Evolutionary conservation across 495 filamentous ascomycete genomes (phyloP), one percentile per base, ranked within the genome.

Genomic region (Xylaria nigripes): DNA sequence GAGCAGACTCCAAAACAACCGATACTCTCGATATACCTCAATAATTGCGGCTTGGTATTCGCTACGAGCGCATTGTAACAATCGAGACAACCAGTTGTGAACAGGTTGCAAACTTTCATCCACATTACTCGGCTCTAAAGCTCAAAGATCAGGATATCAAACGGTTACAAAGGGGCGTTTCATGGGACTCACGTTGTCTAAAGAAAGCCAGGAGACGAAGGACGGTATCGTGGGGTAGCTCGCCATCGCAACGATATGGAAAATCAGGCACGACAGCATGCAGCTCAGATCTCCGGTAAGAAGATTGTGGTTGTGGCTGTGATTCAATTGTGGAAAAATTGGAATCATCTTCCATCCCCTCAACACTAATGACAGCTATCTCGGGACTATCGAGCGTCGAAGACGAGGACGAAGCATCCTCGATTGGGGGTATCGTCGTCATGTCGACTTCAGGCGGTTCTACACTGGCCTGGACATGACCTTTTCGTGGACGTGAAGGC

Each of bases 1-100:
- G 18, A 66, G 57, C 42, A 47, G 16, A 24, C 27, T 46, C 58
- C 64, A 61, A 49, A 77, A 66, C 9, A 65, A 54, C 29, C 56
- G 68, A 51, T 77, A 54, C 27, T 64, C 66, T 2, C 56, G 63
- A 48, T 72, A 75, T 1, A 69, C 66, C 27, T 72, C 65, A 30
- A 68, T 45, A n/a, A 63, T 56, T 15, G 61, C 50, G 9, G 48
- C 30, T 29, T 59, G 56, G 13, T 59, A 22, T 8, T 58, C 56
- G 9, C 48, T 49, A 22, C 61, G 57, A 19, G 67, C 61, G 45
- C 61, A 72, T 23, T 15, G 32, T 34, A 78, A 38, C 51, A 69
- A 79, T 22, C 50, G 59, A 13, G 72, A 66, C 12, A 80, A 65
- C 76, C 76, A 81, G 1, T 63, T 56, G 6, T 64, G 59, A 6